Percentiles rank a stretch among this genome's conserved stretches.
Evolutionary conservation across 108 stramenopile species (phyloP).

Genomic region (Conticribra weissflogii): DNA sequence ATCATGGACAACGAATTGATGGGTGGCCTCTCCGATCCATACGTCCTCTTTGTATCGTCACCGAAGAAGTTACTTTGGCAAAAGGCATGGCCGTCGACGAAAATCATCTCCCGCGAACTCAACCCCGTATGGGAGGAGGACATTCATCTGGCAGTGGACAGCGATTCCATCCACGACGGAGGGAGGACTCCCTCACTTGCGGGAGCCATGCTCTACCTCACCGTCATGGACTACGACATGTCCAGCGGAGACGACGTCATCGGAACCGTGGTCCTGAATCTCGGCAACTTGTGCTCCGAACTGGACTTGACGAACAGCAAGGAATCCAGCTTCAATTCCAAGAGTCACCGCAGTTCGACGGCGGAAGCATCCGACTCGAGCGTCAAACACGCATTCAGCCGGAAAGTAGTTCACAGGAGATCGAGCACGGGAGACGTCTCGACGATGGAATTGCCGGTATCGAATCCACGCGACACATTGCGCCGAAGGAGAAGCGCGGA

Average conservation of each 20-base stretch:
- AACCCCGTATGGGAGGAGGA: conserved; percentile 51
- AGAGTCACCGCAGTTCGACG: no score
- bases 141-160: conserved; percentile 47
- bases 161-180: conserved; percentile 24
- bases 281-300: conserved; percentile 44
- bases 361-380: background rate
- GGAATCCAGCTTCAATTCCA: no score
- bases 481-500: no score
- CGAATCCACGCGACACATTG: no score
- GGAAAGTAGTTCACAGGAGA: no score
- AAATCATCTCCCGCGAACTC: conserved; percentile 26
- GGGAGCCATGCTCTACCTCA: conserved; percentile 56
- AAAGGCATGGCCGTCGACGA: conserved; percentile 41
- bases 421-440: no score
- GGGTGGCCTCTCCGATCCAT: conserved; percentile 65
- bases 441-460: no score
- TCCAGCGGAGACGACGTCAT: conserved; percentile 55
- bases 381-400: no score
- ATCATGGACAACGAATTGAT: conserved; percentile 47
- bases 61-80: conserved; percentile 35
- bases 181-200: conserved; percentile 6
- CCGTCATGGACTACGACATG: conserved; percentile 61
- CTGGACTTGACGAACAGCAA: conserved; percentile 7
- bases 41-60: conserved; percentile 60
- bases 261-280: conserved; percentile 57